Conservation (phyloP, 495 filamentous ascomycete species). For the Schizothecium vesticola region DNA sequence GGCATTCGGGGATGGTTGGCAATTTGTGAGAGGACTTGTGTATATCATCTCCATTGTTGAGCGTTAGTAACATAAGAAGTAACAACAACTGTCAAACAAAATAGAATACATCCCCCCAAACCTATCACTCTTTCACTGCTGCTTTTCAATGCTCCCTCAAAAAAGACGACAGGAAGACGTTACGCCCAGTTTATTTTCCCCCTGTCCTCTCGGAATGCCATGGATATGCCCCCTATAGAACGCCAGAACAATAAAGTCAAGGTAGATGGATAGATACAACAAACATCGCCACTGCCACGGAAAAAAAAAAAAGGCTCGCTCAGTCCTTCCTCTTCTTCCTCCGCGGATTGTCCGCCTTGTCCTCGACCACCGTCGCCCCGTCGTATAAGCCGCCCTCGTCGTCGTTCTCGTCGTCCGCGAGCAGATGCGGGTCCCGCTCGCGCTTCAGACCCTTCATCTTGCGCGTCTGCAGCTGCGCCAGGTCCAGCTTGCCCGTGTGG, state of each 20-base stretch:
- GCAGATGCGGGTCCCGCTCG: conserved; percentile 41
- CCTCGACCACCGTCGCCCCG: conserved; percentile 1
- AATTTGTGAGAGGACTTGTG: not conserved
- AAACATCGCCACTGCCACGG: not conserved
- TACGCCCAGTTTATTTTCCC: not conserved
- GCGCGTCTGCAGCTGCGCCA: conserved; percentile 80
- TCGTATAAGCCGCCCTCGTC: conserved; percentile 1
- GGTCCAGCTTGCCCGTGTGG: conserved; percentile 86
- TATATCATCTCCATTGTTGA: not conserved
- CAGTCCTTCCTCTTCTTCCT: conserved; percentile 20
- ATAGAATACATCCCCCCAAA: not conserved
- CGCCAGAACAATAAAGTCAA: not conserved
- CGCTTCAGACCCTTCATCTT: conserved; percentile 99
- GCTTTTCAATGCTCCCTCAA: not conserved
- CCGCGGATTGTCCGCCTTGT: conserved; percentile 11
- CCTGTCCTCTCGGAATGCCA: not conserved
- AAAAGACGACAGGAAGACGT: not conserved
- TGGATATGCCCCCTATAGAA: not conserved
- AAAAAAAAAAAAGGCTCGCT: not conserved
- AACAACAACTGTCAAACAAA: not conserved
- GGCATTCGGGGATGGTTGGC: not conserved
- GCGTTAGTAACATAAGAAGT: not conserved
- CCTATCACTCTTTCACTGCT: not conserved
- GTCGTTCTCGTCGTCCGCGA: conserved; percentile 18
- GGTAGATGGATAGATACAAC: not conserved